Percentiles rank a stretch among this genome's conserved stretches.
phyloP scores from a whole-genome alignment of 2,329 filamentous ascomycete species.

The Penicillium crustosum region DNA sequence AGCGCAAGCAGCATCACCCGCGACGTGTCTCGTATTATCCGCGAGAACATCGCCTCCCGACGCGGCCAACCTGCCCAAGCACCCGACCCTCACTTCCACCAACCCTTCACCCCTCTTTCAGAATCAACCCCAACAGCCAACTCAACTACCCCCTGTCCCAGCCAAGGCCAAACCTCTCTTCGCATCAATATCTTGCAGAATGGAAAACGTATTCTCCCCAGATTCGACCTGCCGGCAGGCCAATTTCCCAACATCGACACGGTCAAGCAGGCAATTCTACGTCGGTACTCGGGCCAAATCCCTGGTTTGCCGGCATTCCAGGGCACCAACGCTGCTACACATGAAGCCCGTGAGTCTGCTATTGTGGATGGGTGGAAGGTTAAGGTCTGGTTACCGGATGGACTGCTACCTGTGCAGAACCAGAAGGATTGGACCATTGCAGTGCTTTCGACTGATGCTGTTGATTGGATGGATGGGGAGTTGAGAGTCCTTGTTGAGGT shows the following conservation, averaged over 20 bases:
- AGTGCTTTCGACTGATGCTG: slow-evolving; percentile 42
- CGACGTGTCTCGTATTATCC: slow-evolving; percentile 44
- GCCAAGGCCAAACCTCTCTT: slow-evolving; percentile 32
- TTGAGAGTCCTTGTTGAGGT: slow-evolving; percentile 45
- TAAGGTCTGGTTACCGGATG: slow-evolving; percentile 45
- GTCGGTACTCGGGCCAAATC: slow-evolving; percentile 34
- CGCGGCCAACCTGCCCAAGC: slow-evolving; percentile 18
- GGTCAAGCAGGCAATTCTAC: slow-evolving; percentile 33
- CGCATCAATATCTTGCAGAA: slow-evolving; percentile 40
- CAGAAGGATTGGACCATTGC: slow-evolving; percentile 49
- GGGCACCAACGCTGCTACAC: slow-evolving; percentile 16
- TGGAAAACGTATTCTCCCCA: slow-evolving; percentile 42
- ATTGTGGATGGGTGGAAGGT: slow-evolving; percentile 33
- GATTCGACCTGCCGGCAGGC: slow-evolving; percentile 37
- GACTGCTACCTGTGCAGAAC: slow-evolving; percentile 38
- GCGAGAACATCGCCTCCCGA: slow-evolving; percentile 35
- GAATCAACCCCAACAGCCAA: neutral
- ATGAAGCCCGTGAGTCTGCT: slow-evolving; percentile 18
- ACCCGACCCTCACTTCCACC: slow-evolving; percentile 17
- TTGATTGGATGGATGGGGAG: slow-evolving; percentile 51
- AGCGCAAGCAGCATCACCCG: slow-evolving; percentile 45
- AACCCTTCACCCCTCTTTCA: slow-evolving; percentile 17
- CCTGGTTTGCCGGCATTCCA: slow-evolving; percentile 22
- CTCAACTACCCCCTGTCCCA: slow-evolving; percentile 4
- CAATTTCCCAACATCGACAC: slow-evolving; percentile 37